Evolutionary conservation across 2,329 filamentous ascomycete genomes (phyloP).

Genomic region (Xylariaceae sp.): DNA sequence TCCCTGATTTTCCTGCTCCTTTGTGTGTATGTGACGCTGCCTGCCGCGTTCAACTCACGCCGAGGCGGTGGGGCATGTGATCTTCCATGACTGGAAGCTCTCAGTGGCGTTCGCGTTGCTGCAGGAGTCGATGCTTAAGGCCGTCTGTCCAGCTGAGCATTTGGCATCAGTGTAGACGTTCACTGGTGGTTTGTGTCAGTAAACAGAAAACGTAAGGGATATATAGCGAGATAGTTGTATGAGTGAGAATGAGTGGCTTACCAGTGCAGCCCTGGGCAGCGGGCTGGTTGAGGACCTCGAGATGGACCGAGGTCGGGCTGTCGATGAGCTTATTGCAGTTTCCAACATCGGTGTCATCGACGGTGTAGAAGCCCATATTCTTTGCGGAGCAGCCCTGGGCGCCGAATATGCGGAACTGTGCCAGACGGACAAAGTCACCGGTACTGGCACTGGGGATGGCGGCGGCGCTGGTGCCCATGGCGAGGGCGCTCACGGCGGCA

Average conservation of each 20-base stretch:
- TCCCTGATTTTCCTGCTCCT: no score
- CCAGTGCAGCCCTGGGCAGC: slow-evolving; percentile 25
- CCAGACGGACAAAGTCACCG: no score
- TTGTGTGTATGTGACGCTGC: no score
- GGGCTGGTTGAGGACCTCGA: slow-evolving; percentile 19
- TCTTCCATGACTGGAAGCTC: slow-evolving; percentile 17
- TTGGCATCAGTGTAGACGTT: slow-evolving; percentile 18
- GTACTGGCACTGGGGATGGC: slow-evolving; percentile 22
- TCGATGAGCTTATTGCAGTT: slow-evolving; percentile 46
- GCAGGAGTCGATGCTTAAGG: slow-evolving; percentile 7
- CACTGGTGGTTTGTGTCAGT: slow-evolving; percentile 14
- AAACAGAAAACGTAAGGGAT: neutral
- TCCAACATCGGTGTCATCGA: slow-evolving; percentile 24
- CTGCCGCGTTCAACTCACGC: no score
- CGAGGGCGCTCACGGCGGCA: slow-evolving; percentile 22
- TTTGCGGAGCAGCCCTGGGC: slow-evolving; percentile 23
- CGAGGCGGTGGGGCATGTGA: slow-evolving; percentile 11
- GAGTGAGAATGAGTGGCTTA: slow-evolving; percentile 16
- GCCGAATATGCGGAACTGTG: slow-evolving; percentile 30
- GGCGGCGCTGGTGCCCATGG: slow-evolving; percentile 23
- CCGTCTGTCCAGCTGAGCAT: slow-evolving; percentile 12
- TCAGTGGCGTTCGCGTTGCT: slow-evolving; percentile 2
- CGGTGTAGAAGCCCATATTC: slow-evolving; percentile 30
- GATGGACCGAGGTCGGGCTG: slow-evolving; percentile 32
- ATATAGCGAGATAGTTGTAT: neutral